A percentile compares a stretch with the other conserved stretches of the same genome.
phyloP scores from a whole-genome alignment of 345 rosid genomes.

The Rhizophora apiculata region DNA sequence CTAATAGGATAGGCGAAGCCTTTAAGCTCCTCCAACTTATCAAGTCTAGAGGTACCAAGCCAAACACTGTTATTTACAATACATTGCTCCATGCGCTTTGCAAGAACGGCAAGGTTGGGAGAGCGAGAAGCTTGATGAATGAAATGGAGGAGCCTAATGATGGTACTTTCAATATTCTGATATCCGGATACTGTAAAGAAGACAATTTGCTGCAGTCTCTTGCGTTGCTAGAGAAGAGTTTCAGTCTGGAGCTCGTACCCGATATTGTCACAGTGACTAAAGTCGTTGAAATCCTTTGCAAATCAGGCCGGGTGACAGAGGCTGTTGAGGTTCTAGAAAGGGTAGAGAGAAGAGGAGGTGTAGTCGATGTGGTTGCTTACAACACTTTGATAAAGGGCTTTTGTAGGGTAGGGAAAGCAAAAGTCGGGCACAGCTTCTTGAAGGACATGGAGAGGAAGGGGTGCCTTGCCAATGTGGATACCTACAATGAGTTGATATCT shows the following conservation, averaged over 20 bases:
- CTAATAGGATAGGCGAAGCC: conserved; percentile 76
- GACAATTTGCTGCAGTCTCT: conserved; percentile 63
- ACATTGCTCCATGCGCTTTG: conserved; percentile 69
- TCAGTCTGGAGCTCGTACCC: conserved; percentile 53
- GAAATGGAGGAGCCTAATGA: conserved; percentile 66
- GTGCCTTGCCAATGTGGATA: conserved; percentile 67
- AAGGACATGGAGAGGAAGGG: conserved; percentile 81
- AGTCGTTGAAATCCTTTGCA: conserved; percentile 64
- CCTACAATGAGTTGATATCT: conserved; percentile 59
- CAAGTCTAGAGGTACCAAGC: conserved; percentile 48
- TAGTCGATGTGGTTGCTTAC: conserved; percentile 58
- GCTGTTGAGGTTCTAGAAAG: conserved; percentile 71
- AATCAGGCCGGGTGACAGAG: conserved; percentile 54
- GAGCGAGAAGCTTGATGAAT: conserved; percentile 80
- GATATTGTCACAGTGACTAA: conserved; percentile 69
- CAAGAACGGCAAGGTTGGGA: conserved; percentile 72
- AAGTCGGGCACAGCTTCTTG: conserved; percentile 50
- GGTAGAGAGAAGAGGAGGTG: conserved; percentile 61
- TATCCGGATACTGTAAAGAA: conserved; percentile 69
- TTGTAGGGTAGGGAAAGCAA: conserved; percentile 56
- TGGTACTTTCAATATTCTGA: conserved; percentile 72
- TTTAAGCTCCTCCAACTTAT: conserved; percentile 79
- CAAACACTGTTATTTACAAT: conserved; percentile 65
- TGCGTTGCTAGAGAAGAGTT: conserved; percentile 75
- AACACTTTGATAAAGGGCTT: conserved; percentile 73